phyloP scores from a whole-genome alignment of 164 flowering plant species.

The Hamamelis virginiana region DNA sequence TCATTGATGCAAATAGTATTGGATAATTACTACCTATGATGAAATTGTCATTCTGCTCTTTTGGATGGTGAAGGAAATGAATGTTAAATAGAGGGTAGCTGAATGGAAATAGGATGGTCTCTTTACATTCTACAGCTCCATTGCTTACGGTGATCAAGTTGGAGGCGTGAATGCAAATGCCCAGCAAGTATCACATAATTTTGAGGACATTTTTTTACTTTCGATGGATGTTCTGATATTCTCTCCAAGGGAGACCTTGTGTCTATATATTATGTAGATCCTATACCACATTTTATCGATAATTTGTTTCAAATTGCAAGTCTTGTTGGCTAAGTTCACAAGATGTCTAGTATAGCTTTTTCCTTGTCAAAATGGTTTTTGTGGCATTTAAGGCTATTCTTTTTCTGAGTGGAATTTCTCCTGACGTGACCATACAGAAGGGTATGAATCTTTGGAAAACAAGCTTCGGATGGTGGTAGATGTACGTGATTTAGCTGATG shows the following conservation, averaged over 20 bases:
- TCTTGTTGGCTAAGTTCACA: neutral
- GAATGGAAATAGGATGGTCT: too few relatives aligned
- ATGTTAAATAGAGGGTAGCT: too few relatives aligned
- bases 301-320: neutral
- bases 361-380: neutral
- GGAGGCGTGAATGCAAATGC: neutral
- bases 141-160: neutral
- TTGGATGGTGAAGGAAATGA: too few relatives aligned
- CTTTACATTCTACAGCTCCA: neutral
- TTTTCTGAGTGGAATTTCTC: neutral
- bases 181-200: neutral
- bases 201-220: neutral
- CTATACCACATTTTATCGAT: neutral
- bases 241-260: neutral
- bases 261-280: neutral
- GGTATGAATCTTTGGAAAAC: slow-evolving; percentile 29
- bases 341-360: neutral
- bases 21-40: too few relatives aligned
- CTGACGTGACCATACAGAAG: slow-evolving; percentile 27
- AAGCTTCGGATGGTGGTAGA: slow-evolving; percentile 33
- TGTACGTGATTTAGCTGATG: slow-evolving; percentile 61
- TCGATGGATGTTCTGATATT: neutral
- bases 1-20: too few relatives aligned
- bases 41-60: too few relatives aligned
- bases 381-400: neutral